Percentiles rank a stretch among this genome's conserved stretches.
Evolutionary conservation across 305 asterid species (phyloP).

Genomic region (Fraxinus greggii): DNA sequence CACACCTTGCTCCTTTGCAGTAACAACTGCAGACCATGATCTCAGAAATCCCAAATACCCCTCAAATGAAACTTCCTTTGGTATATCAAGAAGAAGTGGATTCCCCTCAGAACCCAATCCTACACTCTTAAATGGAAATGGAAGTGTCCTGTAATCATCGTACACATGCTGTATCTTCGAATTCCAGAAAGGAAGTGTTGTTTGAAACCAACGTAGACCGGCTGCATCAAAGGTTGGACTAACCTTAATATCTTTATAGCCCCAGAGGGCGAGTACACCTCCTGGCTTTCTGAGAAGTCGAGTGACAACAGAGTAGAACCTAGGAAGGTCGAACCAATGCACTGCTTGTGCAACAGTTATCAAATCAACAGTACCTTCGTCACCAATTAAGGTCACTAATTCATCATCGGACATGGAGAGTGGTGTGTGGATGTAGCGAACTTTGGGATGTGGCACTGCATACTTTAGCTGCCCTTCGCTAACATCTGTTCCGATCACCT

Average conservation of each 20-base stretch:
- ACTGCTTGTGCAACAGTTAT: conserved; percentile 28
- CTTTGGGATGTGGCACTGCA: conserved; percentile 24
- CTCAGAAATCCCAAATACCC: conserved; percentile 27
- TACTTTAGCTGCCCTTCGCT: conserved; percentile 24
- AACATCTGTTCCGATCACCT: conserved; percentile 31
- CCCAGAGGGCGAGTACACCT: conserved; percentile 27
- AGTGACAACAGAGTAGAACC: conserved; percentile 26
- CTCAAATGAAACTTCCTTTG: conserved; percentile 29
- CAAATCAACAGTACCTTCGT: conserved; percentile 15
- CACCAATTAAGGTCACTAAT: conserved; percentile 21
- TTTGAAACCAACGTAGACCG: conserved; percentile 4
- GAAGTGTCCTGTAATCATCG: conserved; percentile 20
- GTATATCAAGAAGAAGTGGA: conserved; percentile 23
- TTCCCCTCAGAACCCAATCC: conserved; percentile 29
- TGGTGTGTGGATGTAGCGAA: conserved; percentile 29
- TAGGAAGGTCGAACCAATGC: conserved; percentile 32
- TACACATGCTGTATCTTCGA: neutral
- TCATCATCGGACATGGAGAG: conserved; percentile 27
- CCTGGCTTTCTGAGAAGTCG: conserved; percentile 31
- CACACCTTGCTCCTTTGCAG: conserved; percentile 31
- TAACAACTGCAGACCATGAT: conserved; percentile 27
- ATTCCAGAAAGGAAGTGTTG: conserved; percentile 26
- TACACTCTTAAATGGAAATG: conserved; percentile 30
- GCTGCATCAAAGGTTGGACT: conserved; percentile 20
- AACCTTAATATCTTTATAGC: conserved; percentile 15